phyloP scores from a whole-genome alignment of 352 stramenopile genomes.

The Globisporangium perplexum region DNA sequence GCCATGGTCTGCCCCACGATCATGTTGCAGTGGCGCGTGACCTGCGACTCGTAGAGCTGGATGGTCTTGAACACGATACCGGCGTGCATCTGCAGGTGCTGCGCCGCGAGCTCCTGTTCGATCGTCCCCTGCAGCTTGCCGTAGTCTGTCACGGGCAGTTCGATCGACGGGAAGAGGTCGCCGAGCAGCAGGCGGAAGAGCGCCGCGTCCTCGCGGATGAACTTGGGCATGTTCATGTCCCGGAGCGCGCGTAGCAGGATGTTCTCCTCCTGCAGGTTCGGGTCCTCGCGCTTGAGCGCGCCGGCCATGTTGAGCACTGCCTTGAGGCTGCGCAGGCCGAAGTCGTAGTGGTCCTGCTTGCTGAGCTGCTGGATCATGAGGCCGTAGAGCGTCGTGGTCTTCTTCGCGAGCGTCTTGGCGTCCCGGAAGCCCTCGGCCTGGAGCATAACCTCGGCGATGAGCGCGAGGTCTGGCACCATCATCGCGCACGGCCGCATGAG shows the following conservation, averaged over 20 bases:
- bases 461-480: slow-evolving; percentile 83
- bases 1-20: slow-evolving; percentile 91
- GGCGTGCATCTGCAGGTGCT: slow-evolving; percentile 86
- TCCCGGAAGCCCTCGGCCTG: slow-evolving; percentile 83
- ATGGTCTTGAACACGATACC: slow-evolving; percentile 95
- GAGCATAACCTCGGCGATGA: slow-evolving; percentile 87
- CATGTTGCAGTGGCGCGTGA: slow-evolving; percentile 93
- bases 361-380: slow-evolving; percentile 86
- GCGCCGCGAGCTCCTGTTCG: slow-evolving; percentile 75
- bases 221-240: slow-evolving; percentile 95
- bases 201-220: slow-evolving; percentile 90
- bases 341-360: slow-evolving; percentile 88
- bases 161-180: slow-evolving; percentile 88
- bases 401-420: slow-evolving; percentile 76
- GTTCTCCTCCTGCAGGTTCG: slow-evolving; percentile 93
- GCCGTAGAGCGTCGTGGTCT: slow-evolving; percentile 82
- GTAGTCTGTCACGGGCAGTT: slow-evolving; percentile 88
- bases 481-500: slow-evolving; percentile 84
- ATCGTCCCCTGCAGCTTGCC: slow-evolving; percentile 88
- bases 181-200: slow-evolving; percentile 89
- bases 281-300: slow-evolving; percentile 92
- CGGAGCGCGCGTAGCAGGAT: slow-evolving; percentile 94
- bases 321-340: slow-evolving; percentile 76
- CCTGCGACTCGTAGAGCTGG: slow-evolving; percentile 93
- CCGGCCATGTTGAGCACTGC: slow-evolving; percentile 85